phyloP scores from a whole-genome alignment of 306 rosid species.

The Leucaena leucocephala region DNA sequence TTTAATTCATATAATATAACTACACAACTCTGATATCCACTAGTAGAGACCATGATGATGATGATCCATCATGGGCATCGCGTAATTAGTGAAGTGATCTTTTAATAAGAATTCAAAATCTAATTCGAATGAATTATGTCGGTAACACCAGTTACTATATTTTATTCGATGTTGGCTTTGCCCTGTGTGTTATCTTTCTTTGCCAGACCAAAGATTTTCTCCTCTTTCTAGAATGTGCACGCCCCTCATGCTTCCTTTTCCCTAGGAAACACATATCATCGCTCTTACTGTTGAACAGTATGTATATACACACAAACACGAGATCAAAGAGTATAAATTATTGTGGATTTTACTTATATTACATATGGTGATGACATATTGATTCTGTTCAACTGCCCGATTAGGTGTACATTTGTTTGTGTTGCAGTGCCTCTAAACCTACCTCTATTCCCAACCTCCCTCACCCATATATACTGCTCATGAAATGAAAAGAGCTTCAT shows the following conservation, averaged over 20 bases:
- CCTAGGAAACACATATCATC: background rate
- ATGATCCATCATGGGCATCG: no score
- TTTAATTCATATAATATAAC: background rate
- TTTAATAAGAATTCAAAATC: no score
- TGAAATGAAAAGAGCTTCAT: constrained; percentile 26
- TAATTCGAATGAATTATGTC: no score
- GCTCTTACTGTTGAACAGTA: background rate
- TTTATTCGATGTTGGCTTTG: constrained; percentile 18
- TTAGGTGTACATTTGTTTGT: background rate
- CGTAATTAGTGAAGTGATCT: no score
- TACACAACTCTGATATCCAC: background rate
- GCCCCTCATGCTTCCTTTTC: background rate
- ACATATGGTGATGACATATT: background rate
- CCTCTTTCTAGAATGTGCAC: constrained; percentile 34
- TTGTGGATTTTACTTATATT: no score
- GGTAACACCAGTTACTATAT: no score
- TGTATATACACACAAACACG: no score
- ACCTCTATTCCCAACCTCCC: background rate
- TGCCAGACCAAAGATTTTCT: constrained; percentile 65
- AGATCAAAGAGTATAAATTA: background rate
- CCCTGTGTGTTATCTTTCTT: constrained; percentile 31
- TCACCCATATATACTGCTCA: no score
- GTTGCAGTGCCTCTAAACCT: background rate
- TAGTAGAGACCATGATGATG: no score
- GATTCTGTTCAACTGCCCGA: background rate